These are phyloP conservation scores for Diaporthe sp. DNA, from an alignment of 2,329 filamentous ascomycete genomes.

Conservation along the genomic window DNA sequence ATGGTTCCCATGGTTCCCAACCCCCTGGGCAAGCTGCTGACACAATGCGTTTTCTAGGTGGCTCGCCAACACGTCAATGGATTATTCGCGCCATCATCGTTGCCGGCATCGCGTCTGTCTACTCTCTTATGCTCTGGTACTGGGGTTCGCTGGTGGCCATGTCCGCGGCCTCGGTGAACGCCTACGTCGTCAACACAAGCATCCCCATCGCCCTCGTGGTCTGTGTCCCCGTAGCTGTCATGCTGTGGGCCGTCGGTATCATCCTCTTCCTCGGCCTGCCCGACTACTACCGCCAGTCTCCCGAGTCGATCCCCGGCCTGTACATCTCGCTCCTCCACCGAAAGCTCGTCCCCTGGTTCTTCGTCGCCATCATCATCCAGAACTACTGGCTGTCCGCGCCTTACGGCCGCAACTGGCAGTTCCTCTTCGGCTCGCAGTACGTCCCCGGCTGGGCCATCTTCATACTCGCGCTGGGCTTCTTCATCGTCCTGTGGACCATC, in stretches of 20 bases:
- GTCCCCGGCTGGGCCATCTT: constrained; percentile 69
- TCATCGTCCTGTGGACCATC: constrained; percentile 67
- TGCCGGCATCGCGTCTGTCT: constrained; percentile 76
- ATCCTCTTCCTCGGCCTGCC: constrained; percentile 73
- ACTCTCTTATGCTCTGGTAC: constrained; percentile 75
- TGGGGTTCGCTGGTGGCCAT: constrained; percentile 72
- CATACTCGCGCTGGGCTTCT: constrained; percentile 68
- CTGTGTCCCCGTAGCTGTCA: constrained; percentile 68
- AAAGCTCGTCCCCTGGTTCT: constrained; percentile 79
- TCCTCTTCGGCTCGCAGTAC: constrained; percentile 71
- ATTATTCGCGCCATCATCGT: constrained; percentile 76
- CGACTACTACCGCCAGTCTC: constrained; percentile 75
- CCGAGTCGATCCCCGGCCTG: constrained; percentile 75
- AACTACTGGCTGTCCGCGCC: constrained; percentile 77
- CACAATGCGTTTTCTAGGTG: constrained; percentile 53
- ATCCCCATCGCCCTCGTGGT: constrained; percentile 58
- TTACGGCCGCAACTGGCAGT: constrained; percentile 77
- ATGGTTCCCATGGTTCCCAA: constrained; percentile 77
- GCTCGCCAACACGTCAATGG: constrained; percentile 75
- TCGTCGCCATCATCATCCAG: constrained; percentile 73
- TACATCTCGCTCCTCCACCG: constrained; percentile 73
- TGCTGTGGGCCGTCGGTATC: constrained; percentile 69
- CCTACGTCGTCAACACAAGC: constrained; percentile 51
- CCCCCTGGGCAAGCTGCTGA: constrained; percentile 20
- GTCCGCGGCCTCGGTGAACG: constrained; percentile 56